Evolutionary conservation across 2,329 filamentous ascomycete species (phyloP).

Genomic region (Talaromyces atroroseus): DNA sequence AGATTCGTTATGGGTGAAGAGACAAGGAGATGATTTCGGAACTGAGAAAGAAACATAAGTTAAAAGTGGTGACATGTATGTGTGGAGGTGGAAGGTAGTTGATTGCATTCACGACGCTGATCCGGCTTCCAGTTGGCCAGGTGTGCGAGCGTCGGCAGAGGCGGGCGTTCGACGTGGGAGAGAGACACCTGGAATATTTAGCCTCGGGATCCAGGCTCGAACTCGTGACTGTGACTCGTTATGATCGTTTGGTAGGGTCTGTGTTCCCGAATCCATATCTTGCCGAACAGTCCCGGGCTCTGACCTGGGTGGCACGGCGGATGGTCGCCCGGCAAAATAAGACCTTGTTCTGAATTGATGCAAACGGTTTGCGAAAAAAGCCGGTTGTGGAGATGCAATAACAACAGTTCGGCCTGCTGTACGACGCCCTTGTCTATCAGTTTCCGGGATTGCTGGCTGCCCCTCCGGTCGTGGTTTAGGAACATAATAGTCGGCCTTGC

Average conservation of each 20-base stretch:
- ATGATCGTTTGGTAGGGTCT: background rate
- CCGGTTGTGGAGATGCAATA: constrained; percentile 30
- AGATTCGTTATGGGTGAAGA: constrained; percentile 1
- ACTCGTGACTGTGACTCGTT: background rate
- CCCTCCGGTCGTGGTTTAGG: constrained; percentile 75
- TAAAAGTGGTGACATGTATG: background rate
- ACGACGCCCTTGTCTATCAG: constrained; percentile 29
- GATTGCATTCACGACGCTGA: background rate
- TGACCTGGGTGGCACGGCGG: constrained; percentile 24
- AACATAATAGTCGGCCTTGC: constrained; percentile 95
- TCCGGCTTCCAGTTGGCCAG: constrained; percentile 21
- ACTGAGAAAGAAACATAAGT: background rate
- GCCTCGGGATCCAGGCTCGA: constrained; percentile 4
- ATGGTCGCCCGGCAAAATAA: constrained; percentile 33
- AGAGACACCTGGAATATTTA: background rate
- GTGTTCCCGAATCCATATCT: background rate
- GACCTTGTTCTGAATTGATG: constrained; percentile 30
- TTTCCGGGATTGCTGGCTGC: constrained; percentile 21
- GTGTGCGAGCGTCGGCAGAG: constrained; percentile 15
- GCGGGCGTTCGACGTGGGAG: background rate
- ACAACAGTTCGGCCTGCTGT: constrained; percentile 19
- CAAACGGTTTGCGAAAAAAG: constrained; percentile 28
- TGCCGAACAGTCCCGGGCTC: constrained; percentile 14
- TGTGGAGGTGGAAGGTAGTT: background rate
- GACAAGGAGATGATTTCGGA: background rate